These are phyloP conservation scores for Cardamine occulta DNA, from an alignment of 345 rosid genomes.

Conservation along the genomic window DNA sequence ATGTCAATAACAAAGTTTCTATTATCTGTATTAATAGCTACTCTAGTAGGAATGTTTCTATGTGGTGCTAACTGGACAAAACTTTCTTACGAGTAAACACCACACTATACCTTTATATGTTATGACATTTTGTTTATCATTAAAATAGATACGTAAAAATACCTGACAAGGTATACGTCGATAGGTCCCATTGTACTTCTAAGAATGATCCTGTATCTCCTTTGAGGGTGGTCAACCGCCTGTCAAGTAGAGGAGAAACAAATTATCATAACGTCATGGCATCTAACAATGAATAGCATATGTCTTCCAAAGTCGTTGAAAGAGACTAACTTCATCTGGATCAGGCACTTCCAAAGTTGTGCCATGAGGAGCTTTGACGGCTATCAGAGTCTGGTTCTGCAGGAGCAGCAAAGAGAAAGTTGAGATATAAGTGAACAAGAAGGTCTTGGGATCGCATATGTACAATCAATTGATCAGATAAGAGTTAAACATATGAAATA, in stretches of 20 bases:
- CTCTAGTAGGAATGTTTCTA: constrained; percentile 4
- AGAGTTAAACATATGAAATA: constrained; percentile 18
- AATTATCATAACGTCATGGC: constrained; percentile 27
- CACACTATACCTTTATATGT: not conserved
- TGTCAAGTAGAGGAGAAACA: constrained; percentile 44
- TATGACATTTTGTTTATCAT: not conserved
- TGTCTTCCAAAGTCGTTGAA: constrained; percentile 16
- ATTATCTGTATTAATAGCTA: not conserved
- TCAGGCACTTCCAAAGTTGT: constrained; percentile 97
- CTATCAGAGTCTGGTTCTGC: constrained; percentile 95
- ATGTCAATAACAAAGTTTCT: constrained; percentile 1
- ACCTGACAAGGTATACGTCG: constrained; percentile 96
- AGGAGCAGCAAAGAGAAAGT: constrained; percentile 31
- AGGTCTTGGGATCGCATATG: constrained; percentile 22
- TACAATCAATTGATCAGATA: constrained; percentile 1
- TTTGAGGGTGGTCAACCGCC: constrained; percentile 78
- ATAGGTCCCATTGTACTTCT: constrained; percentile 99
- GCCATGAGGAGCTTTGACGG: constrained; percentile 98
- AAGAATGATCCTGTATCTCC: constrained; percentile 91
- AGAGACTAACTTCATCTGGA: constrained; percentile 80
- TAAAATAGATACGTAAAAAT: not conserved
- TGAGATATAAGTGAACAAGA: constrained; percentile 24
- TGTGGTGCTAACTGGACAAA: not conserved
- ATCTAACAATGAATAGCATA: constrained; percentile 30
- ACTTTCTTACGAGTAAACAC: not conserved